Evolutionary conservation across 73 alveolate genomes (phyloP).

Genomic region (Symbiodinium natans): DNA sequence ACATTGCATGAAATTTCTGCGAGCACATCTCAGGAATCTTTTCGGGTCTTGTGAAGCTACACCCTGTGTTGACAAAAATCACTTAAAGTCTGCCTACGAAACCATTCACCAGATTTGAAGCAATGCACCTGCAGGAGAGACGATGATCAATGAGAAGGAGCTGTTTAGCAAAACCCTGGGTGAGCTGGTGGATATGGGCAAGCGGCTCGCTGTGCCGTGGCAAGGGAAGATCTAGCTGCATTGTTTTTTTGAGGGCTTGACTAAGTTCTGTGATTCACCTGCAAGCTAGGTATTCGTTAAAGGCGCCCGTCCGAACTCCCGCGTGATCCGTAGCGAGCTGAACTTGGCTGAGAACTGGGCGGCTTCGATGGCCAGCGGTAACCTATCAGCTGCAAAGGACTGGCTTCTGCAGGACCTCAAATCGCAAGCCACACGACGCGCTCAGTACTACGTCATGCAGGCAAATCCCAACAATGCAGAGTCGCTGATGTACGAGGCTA

Average conservation of each 20-base stretch:
- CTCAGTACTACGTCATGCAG: constrained; percentile 55
- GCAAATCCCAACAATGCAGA: constrained; percentile 92
- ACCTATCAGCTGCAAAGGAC: neutral
- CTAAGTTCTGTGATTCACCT: neutral
- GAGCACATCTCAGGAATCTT: too few relatives aligned
- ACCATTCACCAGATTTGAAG: too few relatives aligned
- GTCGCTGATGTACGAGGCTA: constrained; percentile 36
- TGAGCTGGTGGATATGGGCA: neutral
- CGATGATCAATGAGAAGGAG: neutral
- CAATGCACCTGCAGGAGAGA: neutral
- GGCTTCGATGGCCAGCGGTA: constrained; percentile 58
- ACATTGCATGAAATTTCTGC: too few relatives aligned
- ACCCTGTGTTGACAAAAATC: neutral
- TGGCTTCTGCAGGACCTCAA: constrained; percentile 52
- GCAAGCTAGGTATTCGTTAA: constrained; percentile 4
- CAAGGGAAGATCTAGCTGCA: neutral
- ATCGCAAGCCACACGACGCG: neutral
- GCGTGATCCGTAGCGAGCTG: constrained; percentile 29
- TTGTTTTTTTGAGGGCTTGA: neutral
- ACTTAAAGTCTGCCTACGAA: neutral
- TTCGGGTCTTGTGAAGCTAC: too few relatives aligned
- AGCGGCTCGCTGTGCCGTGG: constrained; percentile 36
- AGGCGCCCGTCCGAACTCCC: neutral
- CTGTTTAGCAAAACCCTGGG: neutral
- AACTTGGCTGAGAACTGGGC: constrained; percentile 54